Evolutionary conservation across 306 rosid genomes (phyloP).

Genomic region (Fragaria iinumae): DNA sequence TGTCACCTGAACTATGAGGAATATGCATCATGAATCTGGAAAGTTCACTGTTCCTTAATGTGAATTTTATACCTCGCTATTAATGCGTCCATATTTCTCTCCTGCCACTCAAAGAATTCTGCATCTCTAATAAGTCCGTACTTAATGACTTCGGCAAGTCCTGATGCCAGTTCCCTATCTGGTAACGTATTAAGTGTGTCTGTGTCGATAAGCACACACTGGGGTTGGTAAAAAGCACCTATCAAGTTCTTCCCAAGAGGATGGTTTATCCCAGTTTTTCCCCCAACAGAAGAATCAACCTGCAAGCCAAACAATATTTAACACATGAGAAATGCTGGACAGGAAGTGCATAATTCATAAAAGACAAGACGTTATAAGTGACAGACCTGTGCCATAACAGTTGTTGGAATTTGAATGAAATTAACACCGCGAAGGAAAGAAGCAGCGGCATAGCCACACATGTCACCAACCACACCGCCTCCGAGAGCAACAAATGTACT

Average conservation of each 20-base stretch:
- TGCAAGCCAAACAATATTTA: constrained; percentile 17
- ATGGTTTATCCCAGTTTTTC: constrained; percentile 95
- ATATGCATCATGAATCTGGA: neutral
- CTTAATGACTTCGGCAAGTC: constrained; percentile 90
- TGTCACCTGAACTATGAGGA: constrained; percentile 7
- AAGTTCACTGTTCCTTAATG: neutral
- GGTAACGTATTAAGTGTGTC: constrained; percentile 78
- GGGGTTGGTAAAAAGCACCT: constrained; percentile 96
- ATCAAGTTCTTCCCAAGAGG: constrained; percentile 90
- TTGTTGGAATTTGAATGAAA: constrained; percentile 95
- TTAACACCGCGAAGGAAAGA: constrained; percentile 85
- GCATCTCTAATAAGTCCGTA: constrained; percentile 93
- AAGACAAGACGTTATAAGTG: constrained; percentile 1
- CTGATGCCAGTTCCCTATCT: constrained; percentile 86
- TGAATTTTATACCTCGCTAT: constrained; percentile 59
- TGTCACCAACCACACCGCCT: constrained; percentile 94
- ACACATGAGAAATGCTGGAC: constrained; percentile 5
- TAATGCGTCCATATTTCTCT: constrained; percentile 72
- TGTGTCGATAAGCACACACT: constrained; percentile 87
- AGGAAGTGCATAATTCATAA: constrained; percentile 1
- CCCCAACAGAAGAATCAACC: constrained; percentile 99
- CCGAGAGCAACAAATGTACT: constrained; percentile 95
- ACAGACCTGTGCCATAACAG: constrained; percentile 91
- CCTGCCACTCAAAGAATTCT: constrained; percentile 92
- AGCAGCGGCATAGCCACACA: constrained; percentile 96